Evolutionary conservation across 345 rosid genomes (phyloP), one percentile per base, ranked within the genome.

Genomic region (Limnanthes douglasii): DNA sequence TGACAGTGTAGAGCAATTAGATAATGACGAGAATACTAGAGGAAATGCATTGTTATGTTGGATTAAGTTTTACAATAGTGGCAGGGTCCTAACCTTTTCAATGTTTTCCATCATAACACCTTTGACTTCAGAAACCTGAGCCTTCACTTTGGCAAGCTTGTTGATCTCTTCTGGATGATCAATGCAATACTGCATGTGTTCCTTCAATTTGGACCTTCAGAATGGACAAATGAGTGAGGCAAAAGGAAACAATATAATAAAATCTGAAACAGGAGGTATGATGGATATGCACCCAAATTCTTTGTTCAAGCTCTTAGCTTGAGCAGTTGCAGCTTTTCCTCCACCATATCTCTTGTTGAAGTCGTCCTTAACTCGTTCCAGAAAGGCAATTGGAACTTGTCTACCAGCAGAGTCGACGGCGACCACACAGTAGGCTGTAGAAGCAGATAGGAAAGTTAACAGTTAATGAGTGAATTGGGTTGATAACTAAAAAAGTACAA

Each of bases 91-190:
- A 31, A 76, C 90, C 86, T 83, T 83, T 65, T 83, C 94, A 53
- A 83, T 78, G 50, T 83, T 83, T 47, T 82, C 90, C 90, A 82
- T 82, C 94, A 82, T 82, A 26, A 82, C 90, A 20, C 94, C 90
- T 34, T 83, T 83, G 36, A 83, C 94, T 59, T 83, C 94, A 2
- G 80, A 71, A 14, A 78, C 94, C 52, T 83, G 94, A 56, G 94
- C 92, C 53, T 83, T 74, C 21, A 83, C 94, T 63, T 78, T 83
- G 14, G 86, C 64, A 39, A 83, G 72, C 48, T 83, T 78, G 59
- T 59, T 78, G 40, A 77, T 57, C 63, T 82, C 94, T 39, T 82
- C 90, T 6, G 82, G 90, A 60, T 82, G 73, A 69, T 77, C 97
- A 27, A 59, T 67, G 42, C 95, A 88, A 20, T 73, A 88, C 43